Percentiles rank a stretch among this genome's conserved stretches.
Conservation (phyloP, 1,284 basidiomycete genomes). For the Austropuccinia psidii region DNA sequence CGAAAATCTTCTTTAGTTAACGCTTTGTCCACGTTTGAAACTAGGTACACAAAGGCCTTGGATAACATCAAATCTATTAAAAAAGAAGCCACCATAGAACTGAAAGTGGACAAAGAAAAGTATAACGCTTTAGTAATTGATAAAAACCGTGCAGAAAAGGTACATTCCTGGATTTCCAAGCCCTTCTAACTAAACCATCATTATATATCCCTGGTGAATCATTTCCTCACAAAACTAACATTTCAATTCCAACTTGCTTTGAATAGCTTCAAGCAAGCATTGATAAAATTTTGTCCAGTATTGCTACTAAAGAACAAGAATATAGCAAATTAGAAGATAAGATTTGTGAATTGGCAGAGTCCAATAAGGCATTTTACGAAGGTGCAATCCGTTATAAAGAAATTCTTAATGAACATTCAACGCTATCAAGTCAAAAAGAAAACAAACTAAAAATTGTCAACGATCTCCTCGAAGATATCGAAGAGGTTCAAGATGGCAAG, state of each 20-base stretch:
- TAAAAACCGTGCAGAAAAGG: constrained; percentile 72
- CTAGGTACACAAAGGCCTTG: constrained; percentile 89
- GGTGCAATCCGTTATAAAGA: constrained; percentile 75
- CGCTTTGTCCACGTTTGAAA: neutral
- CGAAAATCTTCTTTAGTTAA: constrained; percentile 34
- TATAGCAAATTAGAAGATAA: constrained; percentile 63
- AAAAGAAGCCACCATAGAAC: constrained; percentile 80
- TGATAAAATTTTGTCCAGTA: constrained; percentile 57
- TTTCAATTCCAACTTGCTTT: constrained; percentile 22
- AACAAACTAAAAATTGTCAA: constrained; percentile 60
- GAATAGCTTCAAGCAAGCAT: constrained; percentile 58
- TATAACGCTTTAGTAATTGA: constrained; percentile 72
- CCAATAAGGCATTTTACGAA: constrained; percentile 76
- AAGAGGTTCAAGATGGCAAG: constrained; percentile 61
- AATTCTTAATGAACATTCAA: constrained; percentile 66
- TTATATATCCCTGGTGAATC: neutral
- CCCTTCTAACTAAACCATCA: neutral
- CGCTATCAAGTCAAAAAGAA: constrained; percentile 60
- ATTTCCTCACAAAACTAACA: neutral
- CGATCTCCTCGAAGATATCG: constrained; percentile 55
- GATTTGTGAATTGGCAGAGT: constrained; percentile 61
- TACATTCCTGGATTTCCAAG: constrained; percentile 42
- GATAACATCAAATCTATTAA: constrained; percentile 81
- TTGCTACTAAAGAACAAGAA: constrained; percentile 65
- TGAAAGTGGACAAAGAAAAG: constrained; percentile 87